Evolutionary conservation across 306 rosid genomes (phyloP).

Genomic region (Gynostemma pentaphyllum): DNA sequence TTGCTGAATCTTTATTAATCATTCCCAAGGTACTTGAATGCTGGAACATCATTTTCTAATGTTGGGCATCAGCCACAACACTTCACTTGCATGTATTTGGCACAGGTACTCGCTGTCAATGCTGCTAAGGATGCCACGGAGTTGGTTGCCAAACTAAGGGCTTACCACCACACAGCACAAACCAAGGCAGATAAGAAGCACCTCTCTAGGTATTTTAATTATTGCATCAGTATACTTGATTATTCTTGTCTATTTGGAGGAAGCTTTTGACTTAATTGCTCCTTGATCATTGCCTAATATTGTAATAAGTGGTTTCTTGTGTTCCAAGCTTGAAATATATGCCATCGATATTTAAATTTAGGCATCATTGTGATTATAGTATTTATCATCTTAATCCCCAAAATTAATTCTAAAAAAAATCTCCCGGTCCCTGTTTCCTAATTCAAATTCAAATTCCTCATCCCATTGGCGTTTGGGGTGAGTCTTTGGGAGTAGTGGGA

Average conservation of each 20-base stretch:
- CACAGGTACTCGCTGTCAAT: slow-evolving; percentile 89
- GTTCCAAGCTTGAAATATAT: too few species aligned
- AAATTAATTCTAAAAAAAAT: too few species aligned
- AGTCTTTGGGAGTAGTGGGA: too few species aligned
- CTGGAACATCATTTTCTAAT: background rate
- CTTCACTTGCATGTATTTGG: slow-evolving; percentile 2
- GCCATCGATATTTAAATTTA: too few species aligned
- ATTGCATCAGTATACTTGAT: background rate
- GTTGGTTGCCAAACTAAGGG: slow-evolving; percentile 76
- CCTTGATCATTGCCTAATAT: background rate
- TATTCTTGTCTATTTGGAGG: background rate
- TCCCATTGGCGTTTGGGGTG: too few species aligned
- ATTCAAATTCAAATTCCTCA: too few species aligned
- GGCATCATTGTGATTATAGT: too few species aligned
- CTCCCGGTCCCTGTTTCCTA: too few species aligned
- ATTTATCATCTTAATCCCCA: too few species aligned
- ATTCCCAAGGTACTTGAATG: slow-evolving; percentile 57
- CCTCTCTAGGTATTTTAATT: slow-evolving; percentile 54
- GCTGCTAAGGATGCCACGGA: slow-evolving; percentile 99
- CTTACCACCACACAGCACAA: slow-evolving; percentile 81
- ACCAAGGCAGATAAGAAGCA: slow-evolving; percentile 84
- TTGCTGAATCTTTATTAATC: slow-evolving; percentile 81
- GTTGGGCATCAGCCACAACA: background rate
- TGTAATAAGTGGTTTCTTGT: background rate
- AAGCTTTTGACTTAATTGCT: background rate